Percentiles rank a stretch among this genome's conserved stretches.
Evolutionary conservation across 768 basidiomycete genomes (phyloP).

Genomic region (Rhizopogon roseolus): DNA sequence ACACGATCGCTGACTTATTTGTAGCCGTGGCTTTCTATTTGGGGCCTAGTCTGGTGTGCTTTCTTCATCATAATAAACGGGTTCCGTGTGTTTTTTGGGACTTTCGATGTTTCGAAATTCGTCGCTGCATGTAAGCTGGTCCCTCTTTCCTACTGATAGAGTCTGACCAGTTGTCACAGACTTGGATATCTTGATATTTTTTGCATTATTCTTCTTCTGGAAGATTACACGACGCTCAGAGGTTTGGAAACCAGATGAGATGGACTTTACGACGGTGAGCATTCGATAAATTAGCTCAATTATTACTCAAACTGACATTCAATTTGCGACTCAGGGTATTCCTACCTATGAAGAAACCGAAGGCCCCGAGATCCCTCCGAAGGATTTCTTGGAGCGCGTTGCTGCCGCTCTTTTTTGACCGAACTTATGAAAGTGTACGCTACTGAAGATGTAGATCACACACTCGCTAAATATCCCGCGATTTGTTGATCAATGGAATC

Average conservation of each 20-base stretch:
- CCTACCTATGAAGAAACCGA: constrained; percentile 68
- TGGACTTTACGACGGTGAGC: constrained; percentile 68
- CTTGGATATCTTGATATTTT: constrained; percentile 20
- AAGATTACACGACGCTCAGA: constrained; percentile 13
- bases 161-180: constrained; percentile 18
- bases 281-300: not conserved
- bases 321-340: constrained; percentile 42
- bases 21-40: constrained; percentile 58
- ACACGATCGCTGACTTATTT: not conserved
- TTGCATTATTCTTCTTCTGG: constrained; percentile 18
- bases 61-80: constrained; percentile 58
- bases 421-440: not conserved
- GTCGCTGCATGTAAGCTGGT: constrained; percentile 36
- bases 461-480: not conserved
- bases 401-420: constrained; percentile 46
- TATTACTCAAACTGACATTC: not conserved
- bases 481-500: not conserved
- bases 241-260: constrained; percentile 54
- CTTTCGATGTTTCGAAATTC: constrained; percentile 48
- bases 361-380: constrained; percentile 42
- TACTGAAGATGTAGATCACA: not conserved
- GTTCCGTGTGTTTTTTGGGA: constrained; percentile 52
- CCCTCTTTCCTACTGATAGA: constrained; percentile 4
- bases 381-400: constrained; percentile 46
- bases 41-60: constrained; percentile 59